Evolutionary conservation across 2,329 filamentous ascomycete species (phyloP).

Genomic region (Aspergillus felis): DNA sequence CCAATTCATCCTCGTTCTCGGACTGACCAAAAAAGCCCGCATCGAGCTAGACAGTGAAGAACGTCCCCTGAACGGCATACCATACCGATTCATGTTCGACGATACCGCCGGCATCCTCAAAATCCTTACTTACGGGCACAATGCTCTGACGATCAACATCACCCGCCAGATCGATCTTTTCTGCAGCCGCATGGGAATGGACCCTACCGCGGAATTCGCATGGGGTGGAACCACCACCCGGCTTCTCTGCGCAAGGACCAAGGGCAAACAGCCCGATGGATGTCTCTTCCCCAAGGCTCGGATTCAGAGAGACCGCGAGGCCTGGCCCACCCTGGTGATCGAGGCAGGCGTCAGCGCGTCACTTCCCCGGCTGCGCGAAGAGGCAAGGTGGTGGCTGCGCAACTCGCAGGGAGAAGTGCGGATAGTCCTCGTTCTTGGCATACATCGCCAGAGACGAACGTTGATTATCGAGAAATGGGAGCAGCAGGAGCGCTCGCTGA

Average conservation of each 20-base stretch:
- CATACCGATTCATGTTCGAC: background rate
- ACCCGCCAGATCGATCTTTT: background rate
- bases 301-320: background rate
- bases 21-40: background rate
- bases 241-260: background rate
- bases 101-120: background rate
- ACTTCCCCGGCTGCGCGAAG: background rate
- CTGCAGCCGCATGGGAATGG: background rate
- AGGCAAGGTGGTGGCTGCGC: conserved; percentile 1
- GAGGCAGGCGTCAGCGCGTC: background rate
- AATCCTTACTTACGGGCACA: background rate
- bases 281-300: conserved; percentile 4
- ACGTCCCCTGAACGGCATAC: background rate
- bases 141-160: background rate
- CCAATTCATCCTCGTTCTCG: background rate
- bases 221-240: background rate
- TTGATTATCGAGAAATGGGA: background rate
- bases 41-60: background rate
- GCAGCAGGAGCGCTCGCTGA: background rate
- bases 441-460: background rate
- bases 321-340: background rate
- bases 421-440: background rate
- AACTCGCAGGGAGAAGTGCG: background rate
- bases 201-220: background rate
- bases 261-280: background rate